Conservation (phyloP, 345 rosid species). For the Citrus hindsii region DNA sequence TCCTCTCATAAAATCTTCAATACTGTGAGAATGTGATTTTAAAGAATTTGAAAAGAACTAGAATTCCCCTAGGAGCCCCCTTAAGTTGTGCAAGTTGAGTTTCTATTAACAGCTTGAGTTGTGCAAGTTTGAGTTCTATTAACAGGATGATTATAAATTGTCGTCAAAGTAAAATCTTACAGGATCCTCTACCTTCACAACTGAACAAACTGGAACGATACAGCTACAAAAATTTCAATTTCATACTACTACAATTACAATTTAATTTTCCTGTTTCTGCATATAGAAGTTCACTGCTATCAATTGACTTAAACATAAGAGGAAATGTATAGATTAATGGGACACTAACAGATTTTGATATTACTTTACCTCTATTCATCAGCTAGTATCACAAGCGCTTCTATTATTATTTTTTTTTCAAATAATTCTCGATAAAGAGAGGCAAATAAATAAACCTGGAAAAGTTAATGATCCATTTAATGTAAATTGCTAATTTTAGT, state of each 20-base stretch:
- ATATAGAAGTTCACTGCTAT: neutral
- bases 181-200: neutral
- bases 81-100: neutral
- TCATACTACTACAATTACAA: neutral
- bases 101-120: neutral
- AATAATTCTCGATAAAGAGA: too few relatives aligned
- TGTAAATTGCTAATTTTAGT: neutral
- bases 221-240: too few relatives aligned
- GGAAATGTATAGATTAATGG: neutral
- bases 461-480: neutral
- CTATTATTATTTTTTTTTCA: too few relatives aligned
- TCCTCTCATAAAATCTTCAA: neutral
- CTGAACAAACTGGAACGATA: neutral
- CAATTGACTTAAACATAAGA: neutral
- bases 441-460: too few relatives aligned
- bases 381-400: neutral
- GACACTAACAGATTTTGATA: neutral
- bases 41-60: neutral
- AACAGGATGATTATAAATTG: neutral
- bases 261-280: neutral
- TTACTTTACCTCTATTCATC: neutral
- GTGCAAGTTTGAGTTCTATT: neutral
- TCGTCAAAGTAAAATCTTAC: neutral
- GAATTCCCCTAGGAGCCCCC: neutral
- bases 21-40: neutral